Evolutionary conservation across 352 stramenopile species (phyloP).

Genomic region (Aphanomyces invadans): DNA sequence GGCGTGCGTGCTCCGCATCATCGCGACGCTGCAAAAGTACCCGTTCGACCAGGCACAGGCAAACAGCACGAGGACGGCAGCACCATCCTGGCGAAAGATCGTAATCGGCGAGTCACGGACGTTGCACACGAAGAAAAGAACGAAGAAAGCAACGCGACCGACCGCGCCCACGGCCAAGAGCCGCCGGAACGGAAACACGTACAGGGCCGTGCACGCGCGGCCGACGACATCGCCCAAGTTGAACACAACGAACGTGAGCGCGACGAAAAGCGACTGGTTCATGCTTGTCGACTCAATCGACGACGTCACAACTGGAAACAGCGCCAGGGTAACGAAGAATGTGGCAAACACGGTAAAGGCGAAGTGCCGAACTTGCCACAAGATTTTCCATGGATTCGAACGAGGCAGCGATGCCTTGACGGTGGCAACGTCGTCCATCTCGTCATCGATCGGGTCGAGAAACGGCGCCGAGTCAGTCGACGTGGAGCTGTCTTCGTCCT

Average conservation of each 20-base stretch:
- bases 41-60: conserved; percentile 63
- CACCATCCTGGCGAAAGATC: conserved; percentile 63
- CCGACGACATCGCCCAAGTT: conserved; percentile 67
- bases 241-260: conserved; percentile 70
- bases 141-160: conserved; percentile 55
- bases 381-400: conserved; percentile 16
- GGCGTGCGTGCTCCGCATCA: conserved; percentile 66
- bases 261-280: conserved; percentile 54
- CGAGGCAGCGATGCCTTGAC: not conserved
- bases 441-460: conserved; percentile 28
- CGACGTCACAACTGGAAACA: conserved; percentile 74
- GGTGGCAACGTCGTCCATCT: conserved; percentile 28
- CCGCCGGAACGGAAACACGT: conserved; percentile 29
- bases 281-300: conserved; percentile 52
- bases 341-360: conserved; percentile 56
- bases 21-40: conserved; percentile 53
- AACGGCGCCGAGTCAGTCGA: conserved; percentile 16
- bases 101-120: conserved; percentile 58
- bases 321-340: conserved; percentile 62
- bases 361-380: conserved; percentile 39
- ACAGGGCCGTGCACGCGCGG: conserved; percentile 36
- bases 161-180: conserved; percentile 21
- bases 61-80: conserved; percentile 49
- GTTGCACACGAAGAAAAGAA: conserved; percentile 73
- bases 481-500: conserved; percentile 32